Base-by-base conservation (phyloP, 495 filamentous ascomycete species). In the Staphylotrichum longicolle region DNA sequence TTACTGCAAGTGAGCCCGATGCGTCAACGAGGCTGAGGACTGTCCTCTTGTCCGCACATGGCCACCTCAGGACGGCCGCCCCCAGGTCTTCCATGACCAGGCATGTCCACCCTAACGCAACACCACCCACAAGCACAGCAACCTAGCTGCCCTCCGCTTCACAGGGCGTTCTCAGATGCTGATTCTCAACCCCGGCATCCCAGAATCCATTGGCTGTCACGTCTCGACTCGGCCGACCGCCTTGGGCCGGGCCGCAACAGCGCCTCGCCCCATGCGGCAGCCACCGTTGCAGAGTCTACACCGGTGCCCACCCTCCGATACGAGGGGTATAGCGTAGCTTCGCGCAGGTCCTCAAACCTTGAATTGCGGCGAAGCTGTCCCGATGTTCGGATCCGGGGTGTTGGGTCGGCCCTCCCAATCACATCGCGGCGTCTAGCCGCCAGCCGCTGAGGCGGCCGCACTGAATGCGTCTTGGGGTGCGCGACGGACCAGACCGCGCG, bases 391-490 rank as follows among this genome's bases (percentile, higher is more conserved):
- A 27, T 58, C 48, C 55, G 30, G 48, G 15, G 39, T 49, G 48
- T 37, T 34, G 61, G 54, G 47, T 54, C 49, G n/a, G n/a, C 4
- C 35, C 40, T 40, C 56, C 61, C 61, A 63, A 63, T 63, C 61
- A 59, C 41, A 35, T 3, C 33, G 9, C 41, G 15, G 20, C 40
- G 2, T 20, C 7, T 59, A 59, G 20, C 55, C 61, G 61, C 61
- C 56, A 54, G 61, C 61, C 61, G 41, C 51, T 34, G 33, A 7
- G 2, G 57, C 40, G 30, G 27, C 53, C 53, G 52, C 14, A 1
- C 20, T 27, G 20, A 27, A 27, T 27, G 20, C 20, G 20, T 27
- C 20, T 27, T 27, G 20, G 20, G 20, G 20, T 27, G 20, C 20
- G 20, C 20, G 20, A 27, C 20, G 20, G 20, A 27, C 20, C 20